A percentile compares a stretch with the other conserved stretches of the same genome.
Conservation (phyloP, 177 flowering plant species). For the Vitis hybrid region DNA sequence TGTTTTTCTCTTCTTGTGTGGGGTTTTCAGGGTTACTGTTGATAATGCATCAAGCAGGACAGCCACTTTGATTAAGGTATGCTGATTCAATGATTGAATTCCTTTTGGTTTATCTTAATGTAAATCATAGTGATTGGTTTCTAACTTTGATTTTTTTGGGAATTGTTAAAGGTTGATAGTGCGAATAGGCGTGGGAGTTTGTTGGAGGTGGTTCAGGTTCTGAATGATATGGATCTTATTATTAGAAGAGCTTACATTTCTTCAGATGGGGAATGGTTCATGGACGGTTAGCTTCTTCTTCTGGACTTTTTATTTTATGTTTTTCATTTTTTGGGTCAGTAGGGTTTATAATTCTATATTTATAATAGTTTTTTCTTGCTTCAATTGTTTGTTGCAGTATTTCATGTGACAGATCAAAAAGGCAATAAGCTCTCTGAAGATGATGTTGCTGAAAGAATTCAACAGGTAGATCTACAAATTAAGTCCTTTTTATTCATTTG, state of each 20-base stretch:
- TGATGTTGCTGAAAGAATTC: conserved; percentile 59
- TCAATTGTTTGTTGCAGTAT: conserved; percentile 44
- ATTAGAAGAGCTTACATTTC: conserved; percentile 90
- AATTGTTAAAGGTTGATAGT: conserved; percentile 70
- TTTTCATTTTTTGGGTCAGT: not conserved
- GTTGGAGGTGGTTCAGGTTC: conserved; percentile 80
- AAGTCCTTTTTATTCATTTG: conserved; percentile 6
- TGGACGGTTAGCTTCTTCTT: conserved; percentile 71
- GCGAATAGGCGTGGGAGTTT: conserved; percentile 76
- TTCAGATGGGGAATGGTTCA: conserved; percentile 97
- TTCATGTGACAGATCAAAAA: conserved; percentile 77
- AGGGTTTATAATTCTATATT: not conserved
- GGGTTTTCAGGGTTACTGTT: conserved; percentile 68
- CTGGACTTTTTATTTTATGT: not conserved
- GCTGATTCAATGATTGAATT: not conserved
- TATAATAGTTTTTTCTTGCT: not conserved
- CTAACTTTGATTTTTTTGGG: not conserved
- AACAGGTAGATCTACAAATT: conserved; percentile 50
- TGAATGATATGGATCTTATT: conserved; percentile 80
- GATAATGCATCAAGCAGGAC: conserved; percentile 68
- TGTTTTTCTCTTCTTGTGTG: conserved; percentile 5
- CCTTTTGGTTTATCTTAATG: not conserved
- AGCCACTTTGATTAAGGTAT: conserved; percentile 81
- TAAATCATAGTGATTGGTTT: not conserved
- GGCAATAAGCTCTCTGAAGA: conserved; percentile 73